A percentile compares a stretch with the other conserved stretches of the same genome.
phyloP scores from a whole-genome alignment of 257 asterid genomes.

The Solanum chiquidenum region DNA sequence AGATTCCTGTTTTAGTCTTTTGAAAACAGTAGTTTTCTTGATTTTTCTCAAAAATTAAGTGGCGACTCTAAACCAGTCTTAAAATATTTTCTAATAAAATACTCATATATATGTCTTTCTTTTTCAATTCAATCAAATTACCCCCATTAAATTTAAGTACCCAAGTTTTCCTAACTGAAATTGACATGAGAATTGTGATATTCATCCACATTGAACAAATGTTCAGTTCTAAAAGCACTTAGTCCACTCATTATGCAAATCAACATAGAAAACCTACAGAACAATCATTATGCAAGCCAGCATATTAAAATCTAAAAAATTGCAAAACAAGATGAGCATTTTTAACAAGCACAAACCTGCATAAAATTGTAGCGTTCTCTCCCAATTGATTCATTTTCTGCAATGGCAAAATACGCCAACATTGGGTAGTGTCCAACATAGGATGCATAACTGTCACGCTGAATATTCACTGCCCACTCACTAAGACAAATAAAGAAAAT shows the following conservation, averaged over 20 bases:
- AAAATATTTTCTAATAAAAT: too few relatives aligned
- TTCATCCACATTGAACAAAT: too few relatives aligned
- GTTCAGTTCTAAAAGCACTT: not conserved
- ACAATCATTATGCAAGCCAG: not conserved
- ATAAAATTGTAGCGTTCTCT: constrained; percentile 95
- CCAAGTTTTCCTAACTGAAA: too few relatives aligned
- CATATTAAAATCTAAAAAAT: not conserved
- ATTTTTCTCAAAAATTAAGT: too few relatives aligned
- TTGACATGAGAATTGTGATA: too few relatives aligned
- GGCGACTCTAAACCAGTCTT: too few relatives aligned
- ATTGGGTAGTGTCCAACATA: constrained; percentile 88
- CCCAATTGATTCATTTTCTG: constrained; percentile 94
- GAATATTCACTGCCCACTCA: constrained; percentile 98
- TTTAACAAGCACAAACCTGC: constrained; percentile 47
- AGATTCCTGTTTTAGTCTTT: too few relatives aligned
- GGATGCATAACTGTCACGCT: constrained; percentile 86
- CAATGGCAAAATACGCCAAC: constrained; percentile 81
- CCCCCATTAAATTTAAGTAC: too few relatives aligned
- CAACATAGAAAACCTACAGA: not conserved
- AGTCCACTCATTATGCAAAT: not conserved
- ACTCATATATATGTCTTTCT: too few relatives aligned
- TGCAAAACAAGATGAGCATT: not conserved
- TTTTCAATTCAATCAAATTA: too few relatives aligned
- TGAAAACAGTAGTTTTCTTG: too few relatives aligned
- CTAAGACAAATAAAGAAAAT: constrained; percentile 16